Conservation (phyloP, 371 early-diverging fungal species). For the Mucor indicus region DNA sequence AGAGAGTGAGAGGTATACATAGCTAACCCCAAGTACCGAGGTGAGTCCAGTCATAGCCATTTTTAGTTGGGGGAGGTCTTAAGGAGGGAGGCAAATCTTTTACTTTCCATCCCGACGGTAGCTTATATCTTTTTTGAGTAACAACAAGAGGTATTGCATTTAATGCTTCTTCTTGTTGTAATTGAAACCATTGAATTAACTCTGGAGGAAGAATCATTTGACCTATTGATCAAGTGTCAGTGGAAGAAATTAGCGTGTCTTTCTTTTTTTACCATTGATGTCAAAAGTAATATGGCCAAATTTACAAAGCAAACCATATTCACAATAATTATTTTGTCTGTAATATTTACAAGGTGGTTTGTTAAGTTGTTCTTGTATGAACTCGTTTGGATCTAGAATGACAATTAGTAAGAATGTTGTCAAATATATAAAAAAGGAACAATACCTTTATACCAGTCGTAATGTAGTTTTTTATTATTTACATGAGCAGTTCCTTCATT, state of each 20-base stretch:
- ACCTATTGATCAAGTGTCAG: neutral
- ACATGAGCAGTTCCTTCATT: conserved; percentile 33
- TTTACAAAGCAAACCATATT: conserved; percentile 33
- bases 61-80: conserved; percentile 30
- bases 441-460: conserved; percentile 47
- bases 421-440: neutral
- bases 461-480: conserved; percentile 33
- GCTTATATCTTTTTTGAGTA: conserved; percentile 10
- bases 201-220: conserved; percentile 22
- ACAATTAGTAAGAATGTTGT: neutral
- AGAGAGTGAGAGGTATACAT: no score
- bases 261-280: no score
- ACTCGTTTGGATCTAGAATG: conserved; percentile 25
- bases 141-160: neutral
- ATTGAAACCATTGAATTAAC: conserved; percentile 30
- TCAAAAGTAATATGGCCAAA: conserved; percentile 34
- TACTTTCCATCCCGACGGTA: conserved; percentile 44
- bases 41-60: conserved; percentile 29
- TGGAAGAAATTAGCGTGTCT: neutral
- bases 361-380: conserved; percentile 30
- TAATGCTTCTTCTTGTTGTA: conserved; percentile 7
- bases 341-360: conserved; percentile 39
- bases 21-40: conserved; percentile 19
- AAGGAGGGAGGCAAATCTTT: conserved; percentile 39
- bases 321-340: conserved; percentile 26